Evolutionary conservation across 2,329 filamentous ascomycete genomes (phyloP), one percentile per base, ranked within the genome.

Genomic region (Cyclaneusma minus): DNA sequence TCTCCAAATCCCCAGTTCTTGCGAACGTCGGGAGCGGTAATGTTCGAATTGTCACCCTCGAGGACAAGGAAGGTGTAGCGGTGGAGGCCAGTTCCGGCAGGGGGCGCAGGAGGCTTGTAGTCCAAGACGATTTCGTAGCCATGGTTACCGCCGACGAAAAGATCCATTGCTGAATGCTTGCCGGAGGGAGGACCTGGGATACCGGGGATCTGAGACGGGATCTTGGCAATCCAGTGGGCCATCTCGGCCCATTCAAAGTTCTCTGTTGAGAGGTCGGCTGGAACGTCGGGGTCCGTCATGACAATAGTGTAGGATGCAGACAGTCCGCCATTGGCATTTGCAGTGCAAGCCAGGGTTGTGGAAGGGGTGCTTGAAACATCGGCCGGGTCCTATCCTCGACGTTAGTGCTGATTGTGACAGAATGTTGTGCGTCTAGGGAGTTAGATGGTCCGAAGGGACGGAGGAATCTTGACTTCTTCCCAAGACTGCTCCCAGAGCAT

Each of bases 221-320:
- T 14, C 7, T 33, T 32, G 2, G 45, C 36, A 34, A 54, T 45
- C 63, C 63, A 69, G 41, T 70, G 66, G 39, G 64, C 69, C 47
- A 70, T 60, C 34, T 71, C 60, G 12, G 52, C 54, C 62, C 62
- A 68, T 29, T 62, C 51, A 2, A 64, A 63, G 32, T 69, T 43
- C 2, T 58, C 46, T 22, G 57, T 55, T 6, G 55, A 61, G n/a
- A n/a, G n/a, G n/a, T n/a, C n/a, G n/a, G n/a, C n/a, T 3, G 60
- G 63, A n/a, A 65, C 65, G 43, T 71, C 65, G 0, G 66, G 66
- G 38, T 71, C 65, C 2, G 64, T 68, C 4, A 70, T 48, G 7
- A 56, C 53, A 26, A 70, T 33, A 4, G 58, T 58, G 31, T 65
- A 60, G 20, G n/a, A n/a, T n/a, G n/a, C n/a, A 51, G 53, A 10